phyloP scores from a whole-genome alignment of 2,329 filamentous ascomycete genomes.

The Hypomyces rosellus region DNA sequence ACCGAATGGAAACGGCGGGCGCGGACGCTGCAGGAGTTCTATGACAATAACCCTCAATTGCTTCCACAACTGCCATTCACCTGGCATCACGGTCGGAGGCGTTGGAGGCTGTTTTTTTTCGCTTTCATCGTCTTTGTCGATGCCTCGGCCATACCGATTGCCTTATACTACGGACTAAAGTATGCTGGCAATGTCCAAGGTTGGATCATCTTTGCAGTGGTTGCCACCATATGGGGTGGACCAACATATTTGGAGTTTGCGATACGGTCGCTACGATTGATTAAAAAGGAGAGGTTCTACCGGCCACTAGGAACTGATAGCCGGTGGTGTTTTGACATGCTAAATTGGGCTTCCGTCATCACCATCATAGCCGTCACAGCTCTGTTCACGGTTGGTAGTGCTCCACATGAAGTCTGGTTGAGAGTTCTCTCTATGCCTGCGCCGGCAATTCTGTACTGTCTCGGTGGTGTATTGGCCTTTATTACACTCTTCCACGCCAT shows the following conservation, averaged over 20 bases:
- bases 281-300: slow-evolving; percentile 43
- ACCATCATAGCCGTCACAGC: slow-evolving; percentile 45
- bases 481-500: slow-evolving; percentile 29
- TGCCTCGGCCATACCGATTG: slow-evolving; percentile 39
- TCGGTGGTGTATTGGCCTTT: slow-evolving; percentile 36
- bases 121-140: slow-evolving; percentile 42
- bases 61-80: slow-evolving; percentile 36
- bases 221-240: slow-evolving; percentile 49
- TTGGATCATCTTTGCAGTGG: slow-evolving; percentile 44
- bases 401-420: slow-evolving; percentile 43
- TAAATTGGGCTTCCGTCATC: slow-evolving; percentile 39
- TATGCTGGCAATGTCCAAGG: slow-evolving; percentile 34
- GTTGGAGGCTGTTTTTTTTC: slow-evolving; percentile 41
- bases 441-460: slow-evolving; percentile 43
- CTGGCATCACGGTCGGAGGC: slow-evolving; percentile 34
- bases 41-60: slow-evolving; percentile 31
- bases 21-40: slow-evolving; percentile 33
- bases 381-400: slow-evolving; percentile 44
- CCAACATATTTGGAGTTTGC: slow-evolving; percentile 50
- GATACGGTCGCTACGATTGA: slow-evolving; percentile 41
- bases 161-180: slow-evolving; percentile 46
- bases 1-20: slow-evolving; percentile 30
- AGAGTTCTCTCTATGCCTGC: slow-evolving; percentile 46
- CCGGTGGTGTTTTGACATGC: slow-evolving; percentile 45
- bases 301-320: slow-evolving; percentile 41